Evolutionary conservation across 495 filamentous ascomycete genomes (phyloP), one percentile per base, ranked within the genome.

Genomic region (Aspergillus avenaceus): DNA sequence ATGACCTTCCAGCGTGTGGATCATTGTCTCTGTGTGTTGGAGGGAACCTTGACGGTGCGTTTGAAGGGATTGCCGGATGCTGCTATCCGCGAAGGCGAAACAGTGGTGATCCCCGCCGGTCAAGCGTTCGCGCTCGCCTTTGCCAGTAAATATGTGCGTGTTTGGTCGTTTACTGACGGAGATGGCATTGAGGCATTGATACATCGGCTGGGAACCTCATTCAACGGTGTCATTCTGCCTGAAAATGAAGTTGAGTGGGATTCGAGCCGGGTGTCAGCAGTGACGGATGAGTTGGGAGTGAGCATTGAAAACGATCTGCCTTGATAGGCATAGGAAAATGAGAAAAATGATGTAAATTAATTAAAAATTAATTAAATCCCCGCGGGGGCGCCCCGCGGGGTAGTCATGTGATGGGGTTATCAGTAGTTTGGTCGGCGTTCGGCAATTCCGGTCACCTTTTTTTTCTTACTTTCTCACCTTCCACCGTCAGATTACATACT

Each of bases 141-240:
- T 29, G 64, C 61, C 46, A 72, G 66, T 54, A 55, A 54, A 47
- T 76, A 65, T 62, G 69, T 72, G 19, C 66, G 63, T 14, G 56
- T 70, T 3, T 73, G 69, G 62, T 66, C 69, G 2, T 76, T 72
- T 51, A 61, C 64, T 1, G 71, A 71, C 56, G 72, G 72, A 7
- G 60, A 71, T 59, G 72, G 72, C 22, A 67, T 70, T 38, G 67
- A 70, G 47, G 46, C 62, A 9, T 32, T 70, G 41, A 61, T 70
- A 13, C 67, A 67, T 22, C 52, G 56, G 37, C 47, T 61, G 3
- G 66, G 66, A 5, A 47, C 54, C 49, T 57, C 56, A 9, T 52
- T 60, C 22, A 56, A 61, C 29, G 49, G 53, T 0, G 62, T 62
- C 5, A 59, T 70, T 0, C 36, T 70, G 31, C 66, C 66, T 1